phyloP scores from a whole-genome alignment of 805 yeast species.

The Saccharomycopsis schoenii region DNA sequence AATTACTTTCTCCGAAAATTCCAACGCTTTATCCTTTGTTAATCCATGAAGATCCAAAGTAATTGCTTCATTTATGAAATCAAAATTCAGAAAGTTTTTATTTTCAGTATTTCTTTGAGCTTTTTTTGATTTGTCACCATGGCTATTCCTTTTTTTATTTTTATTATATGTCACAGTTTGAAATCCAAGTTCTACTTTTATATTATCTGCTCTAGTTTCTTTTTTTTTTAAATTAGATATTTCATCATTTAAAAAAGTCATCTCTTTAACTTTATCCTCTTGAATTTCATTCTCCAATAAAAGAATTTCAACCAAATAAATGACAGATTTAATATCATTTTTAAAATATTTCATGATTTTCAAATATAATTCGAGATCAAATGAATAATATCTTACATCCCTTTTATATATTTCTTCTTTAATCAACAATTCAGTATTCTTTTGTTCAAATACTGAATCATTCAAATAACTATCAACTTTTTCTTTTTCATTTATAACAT shows the following conservation, averaged over 20 bases:
- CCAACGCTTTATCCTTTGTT: conserved; percentile 37
- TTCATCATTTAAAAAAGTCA: neutral
- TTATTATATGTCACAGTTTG: neutral
- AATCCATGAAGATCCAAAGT: conserved; percentile 50
- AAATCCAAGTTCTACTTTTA: neutral
- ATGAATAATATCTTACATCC: conserved; percentile 7
- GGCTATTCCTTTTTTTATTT: neutral
- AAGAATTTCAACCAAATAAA: conserved; percentile 1
- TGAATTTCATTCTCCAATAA: neutral
- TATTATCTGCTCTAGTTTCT: neutral
- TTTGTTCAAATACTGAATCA: neutral
- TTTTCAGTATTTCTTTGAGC: neutral
- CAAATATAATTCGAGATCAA: conserved; percentile 7
- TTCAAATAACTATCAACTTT: neutral
- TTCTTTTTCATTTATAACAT: neutral
- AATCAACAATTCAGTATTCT: neutral
- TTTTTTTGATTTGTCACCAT: neutral
- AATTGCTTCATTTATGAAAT: neutral
- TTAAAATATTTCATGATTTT: conserved; percentile 13
- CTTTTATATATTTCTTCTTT: neutral
- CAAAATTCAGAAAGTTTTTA: neutral
- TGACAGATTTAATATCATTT: conserved; percentile 4
- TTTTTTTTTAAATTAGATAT: neutral
- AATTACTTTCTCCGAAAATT: conserved; percentile 29
- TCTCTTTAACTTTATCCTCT: conserved; percentile 11